A percentile compares a stretch with the other conserved stretches of the same genome.
phyloP scores from a whole-genome alignment of 1,284 basidiomycete genomes.

The Microbotryomycetes sp. region DNA sequence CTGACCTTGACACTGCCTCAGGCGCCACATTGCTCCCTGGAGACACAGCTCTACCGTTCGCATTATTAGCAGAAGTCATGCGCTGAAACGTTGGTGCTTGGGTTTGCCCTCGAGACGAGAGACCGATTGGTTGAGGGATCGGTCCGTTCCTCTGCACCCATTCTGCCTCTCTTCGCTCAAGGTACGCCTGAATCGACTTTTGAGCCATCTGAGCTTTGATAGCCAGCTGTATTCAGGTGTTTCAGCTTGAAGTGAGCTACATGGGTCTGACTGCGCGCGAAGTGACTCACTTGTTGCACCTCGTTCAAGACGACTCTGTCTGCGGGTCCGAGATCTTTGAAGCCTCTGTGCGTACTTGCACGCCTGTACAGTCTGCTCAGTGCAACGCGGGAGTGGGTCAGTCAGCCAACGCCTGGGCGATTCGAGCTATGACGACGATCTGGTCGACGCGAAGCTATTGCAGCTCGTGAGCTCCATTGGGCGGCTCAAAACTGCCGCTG shows the following conservation, averaged over 20 bases:
- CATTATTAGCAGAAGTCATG: too few species aligned
- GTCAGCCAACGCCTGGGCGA: neutral
- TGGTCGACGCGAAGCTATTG: constrained; percentile 1
- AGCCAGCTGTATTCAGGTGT: neutral
- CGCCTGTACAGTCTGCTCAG: neutral
- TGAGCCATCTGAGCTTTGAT: neutral
- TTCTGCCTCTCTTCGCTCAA: constrained; percentile 12
- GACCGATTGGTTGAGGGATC: neutral
- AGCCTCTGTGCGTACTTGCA: neutral
- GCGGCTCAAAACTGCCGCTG: neutral
- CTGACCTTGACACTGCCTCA: neutral
- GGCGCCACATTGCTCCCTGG: neutral
- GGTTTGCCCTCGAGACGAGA: neutral
- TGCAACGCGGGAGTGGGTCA: neutral
- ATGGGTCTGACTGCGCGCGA: neutral
- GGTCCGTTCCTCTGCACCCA: neutral
- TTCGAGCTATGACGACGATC: constrained; percentile 3
- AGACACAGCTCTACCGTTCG: constrained; percentile 1
- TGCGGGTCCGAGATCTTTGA: neutral
- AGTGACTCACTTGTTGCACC: neutral
- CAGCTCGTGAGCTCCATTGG: neutral
- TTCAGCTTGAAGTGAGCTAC: neutral
- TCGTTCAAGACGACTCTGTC: neutral
- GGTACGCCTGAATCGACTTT: constrained; percentile 6
- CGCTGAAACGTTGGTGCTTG: too few species aligned